Conservation (phyloP, 208 protist species). For the Angomonas desouzai region DNA sequence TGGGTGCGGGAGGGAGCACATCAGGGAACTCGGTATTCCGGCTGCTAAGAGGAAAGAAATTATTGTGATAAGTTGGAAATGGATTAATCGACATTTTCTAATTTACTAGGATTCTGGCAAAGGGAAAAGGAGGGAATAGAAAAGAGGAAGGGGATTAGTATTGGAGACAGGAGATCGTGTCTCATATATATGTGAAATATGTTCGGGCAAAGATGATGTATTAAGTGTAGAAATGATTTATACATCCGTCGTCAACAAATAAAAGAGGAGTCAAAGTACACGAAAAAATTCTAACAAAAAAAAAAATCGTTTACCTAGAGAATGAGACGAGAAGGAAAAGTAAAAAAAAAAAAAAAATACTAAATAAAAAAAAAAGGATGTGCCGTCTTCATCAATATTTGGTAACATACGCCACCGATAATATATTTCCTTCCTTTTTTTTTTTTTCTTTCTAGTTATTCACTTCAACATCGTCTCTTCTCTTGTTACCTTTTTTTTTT, state of each 20-base stretch:
- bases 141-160: too few species aligned
- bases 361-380: not conserved
- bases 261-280: not conserved
- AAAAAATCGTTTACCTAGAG: not conserved
- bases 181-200: too few species aligned
- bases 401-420: not conserved
- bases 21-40: not conserved
- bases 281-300: not conserved
- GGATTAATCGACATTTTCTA: constrained; percentile 7
- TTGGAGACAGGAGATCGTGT: too few species aligned
- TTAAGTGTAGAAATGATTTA: too few species aligned
- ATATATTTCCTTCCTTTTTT: not conserved
- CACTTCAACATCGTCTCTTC: not conserved
- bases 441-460: not conserved
- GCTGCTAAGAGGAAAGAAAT: not conserved
- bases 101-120: too few species aligned
- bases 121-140: too few species aligned
- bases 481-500: constrained; percentile 11
- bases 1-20: not conserved
- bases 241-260: not conserved
- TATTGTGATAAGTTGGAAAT: constrained; percentile 6
- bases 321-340: not conserved
- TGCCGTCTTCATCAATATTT: not conserved
- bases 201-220: too few species aligned
- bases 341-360: not conserved